These are phyloP conservation scores for Quercus alba DNA, from an alignment of 306 rosid genomes.

Conservation along the genomic window DNA sequence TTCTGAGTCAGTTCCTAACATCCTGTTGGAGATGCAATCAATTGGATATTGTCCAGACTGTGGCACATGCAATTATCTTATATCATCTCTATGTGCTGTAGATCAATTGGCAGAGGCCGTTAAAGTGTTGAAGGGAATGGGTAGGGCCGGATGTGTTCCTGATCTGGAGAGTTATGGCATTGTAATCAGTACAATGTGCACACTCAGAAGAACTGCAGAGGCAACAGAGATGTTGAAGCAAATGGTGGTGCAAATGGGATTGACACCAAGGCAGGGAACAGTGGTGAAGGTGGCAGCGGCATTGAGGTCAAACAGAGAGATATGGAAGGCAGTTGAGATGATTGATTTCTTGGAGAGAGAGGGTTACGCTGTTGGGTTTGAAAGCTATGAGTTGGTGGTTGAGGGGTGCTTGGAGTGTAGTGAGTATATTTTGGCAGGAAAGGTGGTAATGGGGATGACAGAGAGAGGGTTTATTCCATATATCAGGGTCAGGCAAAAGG, in stretches of 20 bases:
- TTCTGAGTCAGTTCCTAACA: slow-evolving; percentile 37
- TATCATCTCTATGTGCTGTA: slow-evolving; percentile 50
- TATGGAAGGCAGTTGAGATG: slow-evolving; percentile 63
- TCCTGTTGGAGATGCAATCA: slow-evolving; percentile 61
- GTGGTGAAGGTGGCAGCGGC: slow-evolving; percentile 38
- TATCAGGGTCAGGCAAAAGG: slow-evolving; percentile 67
- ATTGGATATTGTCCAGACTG: slow-evolving; percentile 67
- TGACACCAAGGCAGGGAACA: slow-evolving; percentile 47
- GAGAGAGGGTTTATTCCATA: slow-evolving; percentile 53
- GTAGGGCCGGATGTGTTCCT: slow-evolving; percentile 71
- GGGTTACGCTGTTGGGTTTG: slow-evolving; percentile 55
- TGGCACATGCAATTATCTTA: slow-evolving; percentile 58
- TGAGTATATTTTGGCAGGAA: slow-evolving; percentile 75
- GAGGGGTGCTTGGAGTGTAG: slow-evolving; percentile 72
- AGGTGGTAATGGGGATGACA: slow-evolving; percentile 63
- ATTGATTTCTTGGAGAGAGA: slow-evolving; percentile 59
- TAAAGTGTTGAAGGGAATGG: slow-evolving; percentile 60
- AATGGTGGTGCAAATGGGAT: slow-evolving; percentile 49
- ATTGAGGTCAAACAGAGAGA: slow-evolving; percentile 59
- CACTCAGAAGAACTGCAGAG: slow-evolving; percentile 46
- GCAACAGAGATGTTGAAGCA: slow-evolving; percentile 45
- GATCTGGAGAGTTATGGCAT: slow-evolving; percentile 58
- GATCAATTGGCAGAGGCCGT: slow-evolving; percentile 50
- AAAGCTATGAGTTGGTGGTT: slow-evolving; percentile 64
- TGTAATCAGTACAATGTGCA: slow-evolving; percentile 58